Conservation (phyloP, 2,329 filamentous ascomycete species). For the Nemania diffusa region DNA sequence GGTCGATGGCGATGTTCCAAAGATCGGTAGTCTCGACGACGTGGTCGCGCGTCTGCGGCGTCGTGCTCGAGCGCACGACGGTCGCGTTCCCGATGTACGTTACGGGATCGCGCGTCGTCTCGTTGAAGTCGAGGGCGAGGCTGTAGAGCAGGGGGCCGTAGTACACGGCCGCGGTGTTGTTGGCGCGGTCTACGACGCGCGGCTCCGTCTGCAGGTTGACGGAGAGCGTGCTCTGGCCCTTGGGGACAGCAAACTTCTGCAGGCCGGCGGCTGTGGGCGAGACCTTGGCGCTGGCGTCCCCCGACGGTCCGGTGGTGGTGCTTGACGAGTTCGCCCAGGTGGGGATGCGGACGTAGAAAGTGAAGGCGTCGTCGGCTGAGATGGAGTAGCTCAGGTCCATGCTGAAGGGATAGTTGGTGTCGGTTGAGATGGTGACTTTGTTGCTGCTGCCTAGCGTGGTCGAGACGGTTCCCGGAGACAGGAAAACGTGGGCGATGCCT, state of each 20-base stretch:
- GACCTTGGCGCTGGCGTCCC: constrained; percentile 25
- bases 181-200: constrained; percentile 46
- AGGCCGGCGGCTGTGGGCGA: constrained; percentile 41
- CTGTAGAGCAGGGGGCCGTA: constrained; percentile 49
- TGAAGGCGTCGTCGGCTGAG: constrained; percentile 45
- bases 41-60: constrained; percentile 46
- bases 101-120: constrained; percentile 35
- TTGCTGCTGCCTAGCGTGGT: constrained; percentile 53
- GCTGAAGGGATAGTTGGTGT: constrained; percentile 59
- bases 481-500: constrained; percentile 63
- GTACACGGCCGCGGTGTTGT: constrained; percentile 48
- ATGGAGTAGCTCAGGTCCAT: constrained; percentile 48
- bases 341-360: constrained; percentile 50
- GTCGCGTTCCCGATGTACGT: constrained; percentile 37
- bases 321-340: constrained; percentile 45
- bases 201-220: constrained; percentile 44
- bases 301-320: constrained; percentile 32
- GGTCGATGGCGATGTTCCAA: constrained; percentile 51
- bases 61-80: constrained; percentile 40
- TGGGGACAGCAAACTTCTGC: constrained; percentile 42
- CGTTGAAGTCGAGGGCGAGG: constrained; percentile 45
- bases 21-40: constrained; percentile 42
- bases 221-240: constrained; percentile 39
- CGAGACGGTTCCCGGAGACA: constrained; percentile 57
- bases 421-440: constrained; percentile 55